Evolutionary conservation across 495 filamentous ascomycete genomes (phyloP).

Genomic region (Venustampulla echinocandica): DNA sequence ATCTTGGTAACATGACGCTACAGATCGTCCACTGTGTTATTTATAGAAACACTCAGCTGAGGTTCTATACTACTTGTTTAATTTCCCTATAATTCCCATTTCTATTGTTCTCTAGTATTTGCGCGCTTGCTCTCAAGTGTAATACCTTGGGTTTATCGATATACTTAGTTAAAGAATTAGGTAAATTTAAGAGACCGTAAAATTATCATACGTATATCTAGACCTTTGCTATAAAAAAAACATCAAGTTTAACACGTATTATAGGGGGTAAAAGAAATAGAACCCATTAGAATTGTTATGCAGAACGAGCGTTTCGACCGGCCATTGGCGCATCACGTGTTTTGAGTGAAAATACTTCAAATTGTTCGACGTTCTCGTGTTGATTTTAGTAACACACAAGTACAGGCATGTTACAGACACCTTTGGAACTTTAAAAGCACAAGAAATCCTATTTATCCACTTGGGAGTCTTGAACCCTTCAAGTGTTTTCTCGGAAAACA

Average conservation of each 20-base stretch:
- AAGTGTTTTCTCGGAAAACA: no score
- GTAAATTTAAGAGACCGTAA: neutral
- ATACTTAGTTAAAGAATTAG: neutral
- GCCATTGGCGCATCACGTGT: no score
- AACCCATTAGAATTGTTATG: no score
- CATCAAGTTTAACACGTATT: neutral
- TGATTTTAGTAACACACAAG: neutral
- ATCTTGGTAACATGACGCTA: neutral
- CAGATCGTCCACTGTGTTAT: neutral
- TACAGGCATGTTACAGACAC: no score
- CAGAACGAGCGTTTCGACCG: no score
- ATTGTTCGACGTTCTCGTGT: no score
- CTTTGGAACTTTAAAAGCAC: no score
- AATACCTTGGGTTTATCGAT: neutral
- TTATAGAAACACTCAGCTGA: neutral
- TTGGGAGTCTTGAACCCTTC: no score
- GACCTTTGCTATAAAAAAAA: neutral
- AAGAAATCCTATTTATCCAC: no score
- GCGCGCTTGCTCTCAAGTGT: neutral
- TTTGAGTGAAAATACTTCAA: no score
- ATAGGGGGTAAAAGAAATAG: no score
- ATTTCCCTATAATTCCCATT: neutral
- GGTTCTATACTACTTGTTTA: neutral
- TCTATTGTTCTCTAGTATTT: neutral
- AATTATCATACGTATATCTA: neutral